phyloP scores from a whole-genome alignment of 805 yeast genomes.

The Metschnikowia lunata region DNA sequence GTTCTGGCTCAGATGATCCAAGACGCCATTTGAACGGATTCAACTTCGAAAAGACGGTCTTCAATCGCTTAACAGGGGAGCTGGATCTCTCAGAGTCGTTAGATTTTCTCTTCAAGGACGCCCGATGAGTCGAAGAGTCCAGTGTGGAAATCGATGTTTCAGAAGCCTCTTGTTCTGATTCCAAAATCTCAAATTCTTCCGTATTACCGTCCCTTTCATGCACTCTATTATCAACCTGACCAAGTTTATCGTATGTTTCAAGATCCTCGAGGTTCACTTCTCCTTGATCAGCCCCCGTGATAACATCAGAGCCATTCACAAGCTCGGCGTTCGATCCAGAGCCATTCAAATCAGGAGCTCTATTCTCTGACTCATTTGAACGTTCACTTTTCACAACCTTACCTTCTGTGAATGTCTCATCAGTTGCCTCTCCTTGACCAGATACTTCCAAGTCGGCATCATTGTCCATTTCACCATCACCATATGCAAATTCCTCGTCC shows the following conservation, averaged over 20 bases:
- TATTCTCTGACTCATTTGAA: too few relatives aligned
- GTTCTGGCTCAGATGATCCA: too few relatives aligned
- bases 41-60: constrained; percentile 4
- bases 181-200: not conserved
- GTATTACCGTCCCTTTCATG: not conserved
- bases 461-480: too few relatives aligned
- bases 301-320: not conserved
- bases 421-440: too few relatives aligned
- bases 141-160: not conserved
- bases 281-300: not conserved
- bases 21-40: constrained; percentile 12
- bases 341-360: too few relatives aligned
- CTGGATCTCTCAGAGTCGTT: constrained; percentile 3
- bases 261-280: not conserved
- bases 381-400: too few relatives aligned
- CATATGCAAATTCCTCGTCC: too few relatives aligned
- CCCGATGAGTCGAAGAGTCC: not conserved
- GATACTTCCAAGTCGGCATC: too few relatives aligned
- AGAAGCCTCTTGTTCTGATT: not conserved
- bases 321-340: not conserved
- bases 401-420: too few relatives aligned
- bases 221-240: not conserved
- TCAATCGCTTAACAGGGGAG: constrained; percentile 12
- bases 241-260: not conserved
- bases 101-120: not conserved